A percentile compares a stretch with the other conserved stretches of the same genome.
These are phyloP conservation scores for Candida parachauliodes DNA, from an alignment of 805 yeast genomes.

Conservation along the genomic window DNA sequence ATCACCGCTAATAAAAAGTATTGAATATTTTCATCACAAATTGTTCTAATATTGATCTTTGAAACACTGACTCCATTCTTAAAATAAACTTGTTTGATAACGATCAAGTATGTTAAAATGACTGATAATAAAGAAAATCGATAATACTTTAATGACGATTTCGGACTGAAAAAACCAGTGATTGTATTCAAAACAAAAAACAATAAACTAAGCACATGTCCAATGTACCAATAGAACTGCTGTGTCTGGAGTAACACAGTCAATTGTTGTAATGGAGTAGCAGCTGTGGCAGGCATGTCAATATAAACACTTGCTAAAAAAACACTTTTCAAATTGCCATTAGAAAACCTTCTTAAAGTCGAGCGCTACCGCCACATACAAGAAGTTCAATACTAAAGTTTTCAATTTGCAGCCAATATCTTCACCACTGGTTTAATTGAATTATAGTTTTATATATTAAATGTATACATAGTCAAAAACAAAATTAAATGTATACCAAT, in stretches of 20 bases:
- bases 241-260: slow-evolving; percentile 34
- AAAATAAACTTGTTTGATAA: slow-evolving; percentile 56
- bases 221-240: slow-evolving; percentile 69
- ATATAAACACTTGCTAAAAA: too few species aligned
- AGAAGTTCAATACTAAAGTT: too few species aligned
- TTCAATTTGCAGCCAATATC: too few species aligned
- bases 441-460: neutral
- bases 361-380: too few species aligned
- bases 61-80: slow-evolving; percentile 11
- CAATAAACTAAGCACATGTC: slow-evolving; percentile 50
- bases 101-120: slow-evolving; percentile 59
- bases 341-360: too few species aligned
- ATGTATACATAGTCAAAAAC: neutral
- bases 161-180: slow-evolving; percentile 39
- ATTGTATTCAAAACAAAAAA: slow-evolving; percentile 39
- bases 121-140: slow-evolving; percentile 44
- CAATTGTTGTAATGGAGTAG: slow-evolving; percentile 10
- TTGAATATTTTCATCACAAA: slow-evolving; percentile 40
- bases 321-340: too few species aligned
- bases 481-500: slow-evolving; percentile 1
- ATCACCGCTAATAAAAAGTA: slow-evolving; percentile 31
- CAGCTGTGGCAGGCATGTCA: too few species aligned
- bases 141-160: slow-evolving; percentile 24
- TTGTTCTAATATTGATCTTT: slow-evolving; percentile 8
- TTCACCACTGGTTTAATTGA: too few species aligned